phyloP scores from a whole-genome alignment of 1,284 basidiomycete species.

The Entoloma clypeatum region DNA sequence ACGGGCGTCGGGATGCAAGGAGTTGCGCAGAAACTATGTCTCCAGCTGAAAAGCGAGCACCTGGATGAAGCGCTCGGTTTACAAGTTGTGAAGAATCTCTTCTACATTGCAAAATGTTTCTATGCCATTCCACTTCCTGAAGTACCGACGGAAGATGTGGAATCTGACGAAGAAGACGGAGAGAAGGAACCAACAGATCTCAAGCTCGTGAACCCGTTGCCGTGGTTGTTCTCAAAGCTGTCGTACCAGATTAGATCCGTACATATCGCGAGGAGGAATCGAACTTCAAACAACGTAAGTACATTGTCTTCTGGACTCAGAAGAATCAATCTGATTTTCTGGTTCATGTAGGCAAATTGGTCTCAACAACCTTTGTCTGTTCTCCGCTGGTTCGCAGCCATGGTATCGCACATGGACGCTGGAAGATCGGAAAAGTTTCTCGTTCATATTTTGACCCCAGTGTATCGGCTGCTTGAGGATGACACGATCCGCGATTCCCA shows the following conservation, averaged over 20 bases:
- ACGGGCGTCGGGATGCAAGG: conserved; percentile 59
- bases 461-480: conserved; percentile 87
- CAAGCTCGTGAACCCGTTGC: conserved; percentile 57
- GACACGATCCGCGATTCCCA: conserved; percentile 73
- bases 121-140: conserved; percentile 37
- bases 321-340: conserved; percentile 7
- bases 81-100: conserved; percentile 92
- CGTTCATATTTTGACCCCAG: conserved; percentile 80
- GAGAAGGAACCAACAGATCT: conserved; percentile 28
- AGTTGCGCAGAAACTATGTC: conserved; percentile 71
- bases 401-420: conserved; percentile 69
- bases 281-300: conserved; percentile 45
- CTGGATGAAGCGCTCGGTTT: conserved; percentile 76
- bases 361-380: conserved; percentile 75
- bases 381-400: conserved; percentile 93
- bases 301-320: conserved; percentile 6
- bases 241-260: conserved; percentile 84
- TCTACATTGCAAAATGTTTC: conserved; percentile 88
- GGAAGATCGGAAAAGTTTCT: conserved; percentile 64
- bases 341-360: conserved; percentile 51
- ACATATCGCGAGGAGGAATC: conserved; percentile 63
- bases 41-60: conserved; percentile 80
- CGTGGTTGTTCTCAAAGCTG: conserved; percentile 92
- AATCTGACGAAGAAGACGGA: conserved; percentile 30
- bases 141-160: conserved; percentile 7